A percentile compares a stretch with the other conserved stretches of the same genome.
phyloP scores from a whole-genome alignment of 139 green algal species.

The Nannochloris sp. region DNA sequence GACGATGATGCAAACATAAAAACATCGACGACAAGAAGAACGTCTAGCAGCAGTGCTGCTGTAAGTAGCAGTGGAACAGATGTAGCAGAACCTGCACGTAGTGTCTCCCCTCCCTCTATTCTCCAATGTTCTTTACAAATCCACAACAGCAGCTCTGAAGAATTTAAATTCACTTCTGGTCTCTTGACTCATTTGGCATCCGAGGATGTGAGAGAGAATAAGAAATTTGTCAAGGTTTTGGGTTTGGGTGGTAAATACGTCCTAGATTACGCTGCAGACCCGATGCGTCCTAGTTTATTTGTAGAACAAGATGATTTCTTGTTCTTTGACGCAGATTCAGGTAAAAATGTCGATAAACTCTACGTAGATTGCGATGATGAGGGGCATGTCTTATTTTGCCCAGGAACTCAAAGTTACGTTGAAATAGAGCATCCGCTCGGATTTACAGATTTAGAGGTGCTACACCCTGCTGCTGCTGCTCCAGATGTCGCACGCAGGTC shows the following conservation, averaged over 20 bases:
- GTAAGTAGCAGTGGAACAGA: background rate
- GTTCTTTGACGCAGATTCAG: conserved; percentile 9
- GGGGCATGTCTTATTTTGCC: conserved; percentile 26
- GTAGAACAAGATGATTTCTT: conserved; percentile 24
- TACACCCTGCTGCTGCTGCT: background rate
- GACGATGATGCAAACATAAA: background rate
- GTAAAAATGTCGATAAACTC: conserved; percentile 4
- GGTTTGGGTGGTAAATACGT: conserved; percentile 33
- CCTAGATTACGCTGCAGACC: conserved; percentile 16
- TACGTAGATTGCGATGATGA: conserved; percentile 11
- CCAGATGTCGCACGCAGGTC: conserved; percentile 5
- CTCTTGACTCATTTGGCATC: conserved; percentile 23
- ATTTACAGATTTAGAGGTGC: conserved; percentile 17
- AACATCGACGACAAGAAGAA: no score
- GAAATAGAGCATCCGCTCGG: conserved; percentile 10
- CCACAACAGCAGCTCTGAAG: conserved; percentile 16
- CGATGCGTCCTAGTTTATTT: conserved; percentile 7
- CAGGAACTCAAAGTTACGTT: conserved; percentile 16
- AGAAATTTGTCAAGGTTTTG: conserved; percentile 13
- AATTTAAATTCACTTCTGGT: conserved; percentile 36
- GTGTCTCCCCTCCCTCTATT: background rate
- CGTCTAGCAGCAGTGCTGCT: no score
- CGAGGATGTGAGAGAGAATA: conserved; percentile 1
- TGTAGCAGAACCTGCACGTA: background rate
- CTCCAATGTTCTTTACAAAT: conserved; percentile 22